Conservation (phyloP, 2,329 filamentous ascomycete genomes). For the Colletotrichum agaves region DNA sequence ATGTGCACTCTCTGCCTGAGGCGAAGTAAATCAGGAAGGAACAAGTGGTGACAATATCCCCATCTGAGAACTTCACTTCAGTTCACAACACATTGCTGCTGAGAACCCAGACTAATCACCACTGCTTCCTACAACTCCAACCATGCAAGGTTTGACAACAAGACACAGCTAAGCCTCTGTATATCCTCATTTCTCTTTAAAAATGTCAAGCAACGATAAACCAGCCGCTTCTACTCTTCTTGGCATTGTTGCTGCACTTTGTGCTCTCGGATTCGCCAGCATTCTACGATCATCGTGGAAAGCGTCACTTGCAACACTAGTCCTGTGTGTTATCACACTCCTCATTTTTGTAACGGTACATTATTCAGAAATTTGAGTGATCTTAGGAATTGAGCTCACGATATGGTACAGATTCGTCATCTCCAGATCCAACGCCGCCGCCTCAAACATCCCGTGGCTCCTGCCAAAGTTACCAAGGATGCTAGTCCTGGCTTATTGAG, state of each 20-base stretch:
- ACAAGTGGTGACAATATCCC: too few relatives aligned
- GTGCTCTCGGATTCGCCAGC: conserved; percentile 16
- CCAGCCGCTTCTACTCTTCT: conserved; percentile 25
- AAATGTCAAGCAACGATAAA: conserved; percentile 7
- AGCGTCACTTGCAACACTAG: conserved; percentile 5
- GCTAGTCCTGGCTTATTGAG: conserved; percentile 38
- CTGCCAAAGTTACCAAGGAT: conserved; percentile 18
- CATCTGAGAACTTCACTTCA: not conserved
- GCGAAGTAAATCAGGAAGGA: too few relatives aligned
- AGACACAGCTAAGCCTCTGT: not conserved
- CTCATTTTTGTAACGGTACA: conserved; percentile 47
- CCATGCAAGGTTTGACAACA: not conserved
- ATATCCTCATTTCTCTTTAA: not conserved
- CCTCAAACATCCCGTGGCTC: conserved; percentile 2
- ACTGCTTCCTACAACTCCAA: not conserved
- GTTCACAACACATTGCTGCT: conserved; percentile 20
- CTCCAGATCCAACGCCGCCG: conserved; percentile 27
- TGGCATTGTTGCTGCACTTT: conserved; percentile 21
- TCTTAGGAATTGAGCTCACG: not conserved
- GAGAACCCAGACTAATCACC: not conserved
- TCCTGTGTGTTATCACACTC: conserved; percentile 17
- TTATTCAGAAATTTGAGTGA: not conserved
- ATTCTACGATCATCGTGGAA: conserved; percentile 30
- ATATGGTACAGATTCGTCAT: conserved; percentile 22
- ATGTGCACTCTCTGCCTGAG: too few relatives aligned